A percentile compares a stretch with the other conserved stretches of the same genome.
phyloP scores from a whole-genome alignment of 2,329 filamentous ascomycete genomes.

The Botrytis tulipae region DNA sequence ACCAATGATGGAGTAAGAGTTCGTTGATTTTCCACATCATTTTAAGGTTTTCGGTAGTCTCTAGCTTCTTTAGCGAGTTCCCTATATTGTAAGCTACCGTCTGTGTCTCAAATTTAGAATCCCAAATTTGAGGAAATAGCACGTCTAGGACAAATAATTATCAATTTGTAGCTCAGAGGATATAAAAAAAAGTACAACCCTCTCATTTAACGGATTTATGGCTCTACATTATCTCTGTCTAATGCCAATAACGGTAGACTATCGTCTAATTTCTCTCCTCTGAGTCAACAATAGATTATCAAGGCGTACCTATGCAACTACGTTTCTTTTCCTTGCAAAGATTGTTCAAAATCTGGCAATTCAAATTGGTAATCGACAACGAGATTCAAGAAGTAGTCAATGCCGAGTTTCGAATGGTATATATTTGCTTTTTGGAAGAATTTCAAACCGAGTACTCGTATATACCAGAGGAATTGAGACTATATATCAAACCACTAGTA shows the following conservation, averaged over 20 bases:
- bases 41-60: not conserved
- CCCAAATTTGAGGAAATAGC: no score
- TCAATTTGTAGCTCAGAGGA: not conserved
- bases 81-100: not conserved
- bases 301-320: not conserved
- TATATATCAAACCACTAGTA: not conserved
- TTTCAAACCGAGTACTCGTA: not conserved
- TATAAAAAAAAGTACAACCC: not conserved
- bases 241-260: not conserved
- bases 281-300: not conserved
- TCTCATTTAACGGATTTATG: not conserved
- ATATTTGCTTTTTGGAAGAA: not conserved
- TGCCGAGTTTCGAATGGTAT: not conserved
- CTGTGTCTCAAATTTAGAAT: not conserved
- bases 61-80: not conserved
- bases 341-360: no score
- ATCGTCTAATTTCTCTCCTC: not conserved
- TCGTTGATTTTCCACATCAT: not conserved
- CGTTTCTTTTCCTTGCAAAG: accelerated
- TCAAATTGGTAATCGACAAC: not conserved
- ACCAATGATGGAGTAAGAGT: not conserved
- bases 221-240: no score
- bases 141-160: not conserved
- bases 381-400: no score
- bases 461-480: not conserved